Conservation (phyloP, 2,329 filamentous ascomycete genomes). For the Colletotrichum tropicale region DNA sequence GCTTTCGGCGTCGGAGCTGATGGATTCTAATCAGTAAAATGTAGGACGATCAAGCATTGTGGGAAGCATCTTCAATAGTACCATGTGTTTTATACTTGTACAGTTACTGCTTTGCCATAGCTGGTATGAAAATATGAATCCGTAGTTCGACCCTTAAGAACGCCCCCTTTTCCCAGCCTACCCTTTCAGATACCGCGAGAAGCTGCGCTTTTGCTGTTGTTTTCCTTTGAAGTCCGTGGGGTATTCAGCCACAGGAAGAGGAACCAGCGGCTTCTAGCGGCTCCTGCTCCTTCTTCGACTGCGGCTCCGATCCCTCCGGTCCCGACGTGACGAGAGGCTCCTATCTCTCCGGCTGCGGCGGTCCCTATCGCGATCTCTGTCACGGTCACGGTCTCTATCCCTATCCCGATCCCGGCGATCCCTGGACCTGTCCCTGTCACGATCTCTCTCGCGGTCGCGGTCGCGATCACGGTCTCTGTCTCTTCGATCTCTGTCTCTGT, state of each 20-base stretch:
- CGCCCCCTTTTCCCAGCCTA: background rate
- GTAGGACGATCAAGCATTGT: background rate
- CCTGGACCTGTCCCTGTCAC: slow-evolving; percentile 22
- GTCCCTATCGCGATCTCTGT: background rate
- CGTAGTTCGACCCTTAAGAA: background rate
- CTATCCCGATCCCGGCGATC: slow-evolving; percentile 15
- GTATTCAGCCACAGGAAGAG: background rate
- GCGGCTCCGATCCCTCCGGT: background rate
- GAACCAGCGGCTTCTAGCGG: background rate
- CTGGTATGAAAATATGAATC: background rate
- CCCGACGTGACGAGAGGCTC: background rate
- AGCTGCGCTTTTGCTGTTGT: background rate
- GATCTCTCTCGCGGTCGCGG: slow-evolving; percentile 37
- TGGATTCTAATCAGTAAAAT: background rate
- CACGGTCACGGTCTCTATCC: slow-evolving; percentile 10
- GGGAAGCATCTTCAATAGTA: background rate
- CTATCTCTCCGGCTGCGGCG: background rate
- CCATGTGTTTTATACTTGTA: background rate
- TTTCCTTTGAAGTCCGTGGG: background rate
- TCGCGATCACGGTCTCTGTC: slow-evolving; percentile 26
- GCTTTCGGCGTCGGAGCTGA: background rate
- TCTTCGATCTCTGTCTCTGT: slow-evolving; percentile 28
- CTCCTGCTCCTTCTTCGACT: slow-evolving; percentile 8
- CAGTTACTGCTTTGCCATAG: background rate
- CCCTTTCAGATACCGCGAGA: background rate